Percentiles rank a stretch among this genome's conserved stretches.
Conservation (phyloP, 176 grass and related monocot species). For the Stipa capillata region DNA sequence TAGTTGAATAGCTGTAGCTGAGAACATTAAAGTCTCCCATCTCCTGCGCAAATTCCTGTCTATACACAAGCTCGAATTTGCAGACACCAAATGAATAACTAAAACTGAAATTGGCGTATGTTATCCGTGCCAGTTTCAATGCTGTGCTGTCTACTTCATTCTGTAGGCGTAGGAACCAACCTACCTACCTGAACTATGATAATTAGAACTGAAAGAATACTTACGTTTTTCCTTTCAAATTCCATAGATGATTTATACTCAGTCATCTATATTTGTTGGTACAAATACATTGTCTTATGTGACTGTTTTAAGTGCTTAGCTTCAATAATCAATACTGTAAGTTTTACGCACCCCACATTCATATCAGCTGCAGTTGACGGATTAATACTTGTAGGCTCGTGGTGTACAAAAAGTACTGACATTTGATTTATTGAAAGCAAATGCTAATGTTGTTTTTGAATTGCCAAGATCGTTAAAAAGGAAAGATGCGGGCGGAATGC, state of each 20-base stretch:
- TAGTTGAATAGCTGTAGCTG: neutral
- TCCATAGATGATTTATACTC: neutral
- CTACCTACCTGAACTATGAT: too few relatives aligned
- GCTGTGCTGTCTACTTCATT: neutral
- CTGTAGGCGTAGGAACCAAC: neutral
- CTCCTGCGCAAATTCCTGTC: neutral
- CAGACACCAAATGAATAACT: neutral
- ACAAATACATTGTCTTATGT: neutral
- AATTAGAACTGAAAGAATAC: neutral
- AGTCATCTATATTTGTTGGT: neutral
- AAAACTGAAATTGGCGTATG: neutral
- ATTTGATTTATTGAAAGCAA: neutral
- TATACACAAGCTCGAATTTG: neutral
- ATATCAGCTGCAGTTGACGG: neutral
- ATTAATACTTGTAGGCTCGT: slow-evolving; percentile 1
- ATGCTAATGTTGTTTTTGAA: neutral
- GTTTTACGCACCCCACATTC: too few relatives aligned
- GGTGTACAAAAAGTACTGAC: neutral
- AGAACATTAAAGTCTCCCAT: neutral
- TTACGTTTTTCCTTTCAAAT: neutral
- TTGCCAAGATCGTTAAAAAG: slow-evolving; percentile 38
- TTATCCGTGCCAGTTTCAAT: neutral
- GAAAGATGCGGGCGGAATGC: slow-evolving; percentile 53
- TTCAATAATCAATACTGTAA: neutral
- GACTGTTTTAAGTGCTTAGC: neutral